A percentile compares a stretch with the other conserved stretches of the same genome.
These are phyloP conservation scores for Magnusiomyces magnusii DNA, from an alignment of 1,139 yeast species.

Conservation along the genomic window DNA sequence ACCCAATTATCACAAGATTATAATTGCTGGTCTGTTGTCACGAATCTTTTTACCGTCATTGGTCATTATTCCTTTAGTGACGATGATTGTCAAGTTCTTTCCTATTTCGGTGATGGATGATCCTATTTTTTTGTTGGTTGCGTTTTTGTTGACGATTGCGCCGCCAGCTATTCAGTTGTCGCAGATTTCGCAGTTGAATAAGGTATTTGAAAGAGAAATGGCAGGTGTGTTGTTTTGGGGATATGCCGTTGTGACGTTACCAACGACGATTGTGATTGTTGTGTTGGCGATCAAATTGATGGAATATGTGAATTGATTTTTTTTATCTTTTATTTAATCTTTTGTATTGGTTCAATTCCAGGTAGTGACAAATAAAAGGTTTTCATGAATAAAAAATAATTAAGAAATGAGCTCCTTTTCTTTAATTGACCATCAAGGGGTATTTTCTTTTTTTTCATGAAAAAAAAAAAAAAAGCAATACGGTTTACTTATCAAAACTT, in stretches of 20 bases:
- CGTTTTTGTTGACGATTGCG: slow-evolving; percentile 64
- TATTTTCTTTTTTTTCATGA: too few relatives aligned
- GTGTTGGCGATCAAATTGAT: slow-evolving; percentile 61
- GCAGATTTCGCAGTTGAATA: slow-evolving; percentile 73
- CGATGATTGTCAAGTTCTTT: slow-evolving; percentile 56
- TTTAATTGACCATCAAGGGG: too few relatives aligned
- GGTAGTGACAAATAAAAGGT: too few relatives aligned
- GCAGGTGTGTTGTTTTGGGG: slow-evolving; percentile 86
- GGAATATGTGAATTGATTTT: slow-evolving; percentile 36
- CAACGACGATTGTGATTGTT: slow-evolving; percentile 67
- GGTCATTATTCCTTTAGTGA: slow-evolving; percentile 58
- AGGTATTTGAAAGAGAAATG: slow-evolving; percentile 73
- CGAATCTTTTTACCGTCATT: slow-evolving; percentile 73
- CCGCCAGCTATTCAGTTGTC: slow-evolving; percentile 84
- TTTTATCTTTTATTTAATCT: too few relatives aligned
- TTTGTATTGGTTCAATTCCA: background rate
- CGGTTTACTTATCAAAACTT: too few relatives aligned
- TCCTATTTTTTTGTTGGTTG: slow-evolving; percentile 71
- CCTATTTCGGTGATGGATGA: slow-evolving; percentile 69
- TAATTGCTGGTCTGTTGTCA: slow-evolving; percentile 60
- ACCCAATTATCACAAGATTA: slow-evolving; percentile 49
- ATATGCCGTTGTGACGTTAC: slow-evolving; percentile 65
- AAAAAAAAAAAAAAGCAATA: too few relatives aligned
- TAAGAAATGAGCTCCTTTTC: background rate
- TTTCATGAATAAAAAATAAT: background rate